Evolutionary conservation across 1,139 yeast genomes (phyloP), one percentile per base, ranked within the genome.

Genomic region (Nematodospora anomalae): DNA sequence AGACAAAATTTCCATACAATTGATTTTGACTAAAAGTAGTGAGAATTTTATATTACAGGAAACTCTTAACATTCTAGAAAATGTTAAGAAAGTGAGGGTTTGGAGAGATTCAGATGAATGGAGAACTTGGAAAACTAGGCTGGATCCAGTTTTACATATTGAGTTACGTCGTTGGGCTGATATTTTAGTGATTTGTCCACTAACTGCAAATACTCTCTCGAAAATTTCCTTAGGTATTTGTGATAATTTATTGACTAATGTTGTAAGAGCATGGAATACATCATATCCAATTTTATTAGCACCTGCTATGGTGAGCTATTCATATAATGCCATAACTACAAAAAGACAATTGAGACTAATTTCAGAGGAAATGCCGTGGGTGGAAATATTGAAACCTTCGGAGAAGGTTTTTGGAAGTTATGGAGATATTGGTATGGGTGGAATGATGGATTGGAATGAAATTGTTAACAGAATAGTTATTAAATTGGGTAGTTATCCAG

Each of bases 81-180:
- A 48, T 28, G 53, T 48, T 22, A 64, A 65, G 45, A 64, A 64
- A 38, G 76, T 87, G 5, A 75, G 81, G 36, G 74, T 88, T 7
- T 90, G 97, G 97, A 75, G 86, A 52, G 96, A 90, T 57, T 69
- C 74, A 32, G 97, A 90, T 57, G 97, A 90, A 62, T 90, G 97
- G 97, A 73, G 68, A 32, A 81, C 88, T 3, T 89, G 97, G 97
- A 75, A 76, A 52, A 67, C 74, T 32, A 74, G 97, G 47, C 79
- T 88, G 34, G 97, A 89, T 60, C 96, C 97, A 1, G 96, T 89
- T 20, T 69, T 90, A 47, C 97, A 90, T 60, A 89, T 89, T 51
- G 97, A 90, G 62, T 70, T 90, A 42, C 78, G 97, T 49, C 76
- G 96, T 50, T 90, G 97, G 97, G 97, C 97, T 0, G 96, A 90